Percentiles rank a stretch among this genome's conserved stretches.
phyloP scores from a whole-genome alignment of 2,329 filamentous ascomycete genomes.

The Arthrobotrys pseudoclavata region DNA sequence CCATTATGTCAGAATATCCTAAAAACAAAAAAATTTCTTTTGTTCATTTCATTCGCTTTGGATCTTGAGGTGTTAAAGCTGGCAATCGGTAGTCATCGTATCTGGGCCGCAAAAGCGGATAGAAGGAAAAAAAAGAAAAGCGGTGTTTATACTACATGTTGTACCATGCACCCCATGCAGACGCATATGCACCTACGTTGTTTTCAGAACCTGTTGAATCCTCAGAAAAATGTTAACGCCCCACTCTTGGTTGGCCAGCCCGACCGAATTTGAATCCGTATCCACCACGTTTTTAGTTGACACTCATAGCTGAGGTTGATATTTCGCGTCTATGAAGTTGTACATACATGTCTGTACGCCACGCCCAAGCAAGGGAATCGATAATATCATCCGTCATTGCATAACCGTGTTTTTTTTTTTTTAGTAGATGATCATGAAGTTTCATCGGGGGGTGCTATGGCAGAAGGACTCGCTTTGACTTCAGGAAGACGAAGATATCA shows the following conservation, averaged over 20 bases:
- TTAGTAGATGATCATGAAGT: too few relatives aligned
- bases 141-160: not conserved
- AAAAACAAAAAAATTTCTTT: too few relatives aligned
- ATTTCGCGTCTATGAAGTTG: too few relatives aligned
- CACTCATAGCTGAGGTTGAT: too few relatives aligned
- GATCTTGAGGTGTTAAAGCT: slow-evolving; percentile 7
- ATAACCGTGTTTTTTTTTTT: too few relatives aligned
- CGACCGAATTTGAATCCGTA: slow-evolving; percentile 25
- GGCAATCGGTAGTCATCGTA: not conserved
- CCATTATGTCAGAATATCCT: not conserved
- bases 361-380: too few relatives aligned
- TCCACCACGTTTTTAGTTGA: slow-evolving; percentile 6
- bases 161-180: slow-evolving; percentile 20
- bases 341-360: slow-evolving; percentile 1
- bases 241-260: slow-evolving; percentile 6
- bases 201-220: slow-evolving; percentile 39
- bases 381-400: too few relatives aligned
- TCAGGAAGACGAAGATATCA: not conserved
- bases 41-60: not conserved
- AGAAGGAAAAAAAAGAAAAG: not conserved
- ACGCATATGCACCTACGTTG: slow-evolving; percentile 42
- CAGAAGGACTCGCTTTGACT: not conserved
- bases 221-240: slow-evolving; percentile 10
- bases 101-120: not conserved
- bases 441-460: too few relatives aligned